These are phyloP conservation scores for Coemansia sp. DNA, from an alignment of 192 early-diverging fungal genomes.

Conservation along the genomic window DNA sequence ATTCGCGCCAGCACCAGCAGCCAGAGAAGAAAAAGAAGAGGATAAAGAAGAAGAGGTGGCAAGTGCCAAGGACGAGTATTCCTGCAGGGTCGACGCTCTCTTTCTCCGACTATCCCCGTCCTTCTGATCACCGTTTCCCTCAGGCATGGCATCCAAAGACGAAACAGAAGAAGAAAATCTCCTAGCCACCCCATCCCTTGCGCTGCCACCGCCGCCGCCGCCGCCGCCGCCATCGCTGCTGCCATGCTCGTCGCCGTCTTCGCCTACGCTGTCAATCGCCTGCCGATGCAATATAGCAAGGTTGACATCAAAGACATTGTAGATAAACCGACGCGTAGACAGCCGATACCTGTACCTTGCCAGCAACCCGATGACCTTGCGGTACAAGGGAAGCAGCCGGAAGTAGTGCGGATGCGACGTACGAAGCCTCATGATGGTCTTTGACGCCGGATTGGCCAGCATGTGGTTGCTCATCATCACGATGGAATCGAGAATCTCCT, in stretches of 20 bases:
- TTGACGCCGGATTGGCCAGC: constrained; percentile 41
- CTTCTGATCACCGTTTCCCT: constrained; percentile 13
- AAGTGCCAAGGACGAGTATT: constrained; percentile 16
- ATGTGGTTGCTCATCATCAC: constrained; percentile 48
- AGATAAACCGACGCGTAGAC: constrained; percentile 42
- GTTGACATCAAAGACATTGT: constrained; percentile 52
- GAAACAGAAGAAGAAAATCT: constrained; percentile 14
- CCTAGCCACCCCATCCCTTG: not conserved
- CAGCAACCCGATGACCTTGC: constrained; percentile 34
- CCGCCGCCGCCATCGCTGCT: too few relatives aligned
- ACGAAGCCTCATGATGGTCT: constrained; percentile 45
- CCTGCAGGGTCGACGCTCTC: constrained; percentile 49
- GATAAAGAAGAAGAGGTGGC: not conserved
- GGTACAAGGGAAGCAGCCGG: constrained; percentile 37
- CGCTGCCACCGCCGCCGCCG: too few relatives aligned
- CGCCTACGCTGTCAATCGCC: not conserved
- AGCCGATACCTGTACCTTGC: constrained; percentile 52
- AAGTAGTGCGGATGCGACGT: constrained; percentile 55
- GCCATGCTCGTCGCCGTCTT: not conserved
- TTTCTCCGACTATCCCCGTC: constrained; percentile 33
- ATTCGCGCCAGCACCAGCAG: not conserved
- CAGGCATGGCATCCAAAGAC: constrained; percentile 6
- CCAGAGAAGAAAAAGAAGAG: not conserved
- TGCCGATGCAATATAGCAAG: constrained; percentile 36
- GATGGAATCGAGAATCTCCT: constrained; percentile 46